Conservation (phyloP, 2,329 filamentous ascomycete genomes). For the Samsoniella hepiali region DNA sequence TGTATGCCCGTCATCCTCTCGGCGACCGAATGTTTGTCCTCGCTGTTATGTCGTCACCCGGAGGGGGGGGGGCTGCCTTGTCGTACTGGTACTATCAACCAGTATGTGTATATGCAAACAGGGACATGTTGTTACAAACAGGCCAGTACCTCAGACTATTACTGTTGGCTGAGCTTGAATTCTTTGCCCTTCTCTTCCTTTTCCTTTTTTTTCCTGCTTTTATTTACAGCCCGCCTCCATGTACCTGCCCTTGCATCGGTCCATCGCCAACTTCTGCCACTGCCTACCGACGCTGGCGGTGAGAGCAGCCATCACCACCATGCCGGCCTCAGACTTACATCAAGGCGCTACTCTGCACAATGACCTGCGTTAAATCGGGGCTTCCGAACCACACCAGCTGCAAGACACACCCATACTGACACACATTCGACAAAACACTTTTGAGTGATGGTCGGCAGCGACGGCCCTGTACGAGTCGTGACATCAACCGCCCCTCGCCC, state of each 20-base stretch:
- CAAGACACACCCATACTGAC: neutral
- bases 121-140: neutral
- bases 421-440: neutral
- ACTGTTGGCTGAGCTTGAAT: no score
- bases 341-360: constrained; percentile 6
- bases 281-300: neutral
- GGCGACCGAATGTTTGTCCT: constrained; percentile 12
- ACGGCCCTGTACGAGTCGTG: constrained; percentile 13
- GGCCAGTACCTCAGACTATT: no score
- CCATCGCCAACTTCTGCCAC: no score
- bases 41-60: neutral
- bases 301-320: neutral
- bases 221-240: no score
- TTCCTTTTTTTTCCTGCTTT: no score
- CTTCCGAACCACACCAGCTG: neutral
- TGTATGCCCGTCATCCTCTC: constrained; percentile 11
- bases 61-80: neutral
- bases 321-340: neutral
- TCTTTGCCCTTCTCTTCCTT: no score
- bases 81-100: neutral
- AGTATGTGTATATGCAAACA: neutral
- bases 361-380: constrained; percentile 7
- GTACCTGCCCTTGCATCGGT: no score
- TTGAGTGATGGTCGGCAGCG: neutral
- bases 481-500: constrained; percentile 11